A percentile compares a stretch with the other conserved stretches of the same genome.
Evolutionary conservation across 139 green algal species (phyloP).

Genomic region (Diplosphaera chodatii): DNA sequence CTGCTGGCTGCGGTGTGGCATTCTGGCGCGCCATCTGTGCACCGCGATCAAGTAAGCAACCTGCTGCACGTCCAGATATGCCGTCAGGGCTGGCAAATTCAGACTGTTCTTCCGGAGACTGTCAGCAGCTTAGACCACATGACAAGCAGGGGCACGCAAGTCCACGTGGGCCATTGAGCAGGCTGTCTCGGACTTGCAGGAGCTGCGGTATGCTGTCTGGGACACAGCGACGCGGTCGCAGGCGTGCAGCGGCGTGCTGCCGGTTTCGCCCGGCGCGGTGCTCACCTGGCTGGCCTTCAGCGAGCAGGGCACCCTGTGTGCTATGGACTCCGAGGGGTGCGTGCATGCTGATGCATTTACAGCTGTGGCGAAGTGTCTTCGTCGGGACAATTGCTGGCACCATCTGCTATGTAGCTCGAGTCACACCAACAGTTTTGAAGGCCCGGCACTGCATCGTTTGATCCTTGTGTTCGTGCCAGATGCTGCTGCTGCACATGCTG

Average conservation of each 20-base stretch:
- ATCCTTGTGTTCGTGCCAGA: no score
- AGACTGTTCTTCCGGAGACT: no score
- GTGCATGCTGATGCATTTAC: slow-evolving; percentile 8
- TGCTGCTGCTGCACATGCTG: background rate
- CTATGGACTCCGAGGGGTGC: slow-evolving; percentile 57
- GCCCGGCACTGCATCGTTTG: background rate
- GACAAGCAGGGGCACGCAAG: no score
- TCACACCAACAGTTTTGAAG: no score
- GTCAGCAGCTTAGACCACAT: no score
- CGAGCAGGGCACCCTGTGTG: slow-evolving; percentile 51
- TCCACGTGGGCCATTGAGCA: no score
- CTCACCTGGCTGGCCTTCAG: slow-evolving; percentile 78
- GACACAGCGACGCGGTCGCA: slow-evolving; percentile 25
- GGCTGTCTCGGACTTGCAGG: background rate
- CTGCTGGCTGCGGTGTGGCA: slow-evolving; percentile 43
- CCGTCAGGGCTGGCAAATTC: no score
- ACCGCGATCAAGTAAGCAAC: slow-evolving; percentile 34
- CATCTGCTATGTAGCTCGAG: no score
- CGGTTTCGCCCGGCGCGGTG: slow-evolving; percentile 36
- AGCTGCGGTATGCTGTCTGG: slow-evolving; percentile 25
- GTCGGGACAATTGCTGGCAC: no score
- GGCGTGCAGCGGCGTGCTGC: slow-evolving; percentile 26
- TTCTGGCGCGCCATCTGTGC: slow-evolving; percentile 13
- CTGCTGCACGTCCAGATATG: no score
- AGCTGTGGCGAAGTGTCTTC: no score